Evolutionary conservation across 2,329 filamentous ascomycete species (phyloP).

Genomic region (Fusarium pininemorale): DNA sequence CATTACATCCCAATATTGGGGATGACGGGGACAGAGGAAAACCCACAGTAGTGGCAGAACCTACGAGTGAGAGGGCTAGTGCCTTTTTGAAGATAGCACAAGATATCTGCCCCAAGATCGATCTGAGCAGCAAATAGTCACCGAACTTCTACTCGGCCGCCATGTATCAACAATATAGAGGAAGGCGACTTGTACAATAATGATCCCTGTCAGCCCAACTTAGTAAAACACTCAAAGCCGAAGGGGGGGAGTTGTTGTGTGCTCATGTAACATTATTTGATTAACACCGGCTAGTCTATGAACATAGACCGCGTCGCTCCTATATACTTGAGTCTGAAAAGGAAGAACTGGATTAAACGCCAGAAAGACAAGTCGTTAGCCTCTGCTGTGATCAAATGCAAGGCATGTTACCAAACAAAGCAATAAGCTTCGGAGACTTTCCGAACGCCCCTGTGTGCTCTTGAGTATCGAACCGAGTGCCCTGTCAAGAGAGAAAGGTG

Average conservation of each 20-base stretch:
- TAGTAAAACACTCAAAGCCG: slow-evolving; percentile 25
- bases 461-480: slow-evolving; percentile 28
- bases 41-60: slow-evolving; percentile 90
- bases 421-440: slow-evolving; percentile 38
- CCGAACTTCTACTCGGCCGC: background rate
- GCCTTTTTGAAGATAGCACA: slow-evolving; percentile 78
- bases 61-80: slow-evolving; percentile 74
- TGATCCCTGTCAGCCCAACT: slow-evolving; percentile 29
- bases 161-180: too few species aligned
- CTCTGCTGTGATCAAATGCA: slow-evolving; percentile 48
- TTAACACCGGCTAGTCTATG: slow-evolving; percentile 27
- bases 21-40: slow-evolving; percentile 87
- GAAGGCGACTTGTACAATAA: background rate
- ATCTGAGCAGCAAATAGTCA: slow-evolving; percentile 32
- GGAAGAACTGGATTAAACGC: slow-evolving; percentile 37
- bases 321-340: slow-evolving; percentile 35
- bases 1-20: slow-evolving; percentile 85
- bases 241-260: slow-evolving; percentile 2
- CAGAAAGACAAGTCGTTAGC: slow-evolving; percentile 52
- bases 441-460: slow-evolving; percentile 38
- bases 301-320: slow-evolving; percentile 24
- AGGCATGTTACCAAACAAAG: slow-evolving; percentile 50
- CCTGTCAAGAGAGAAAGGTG: slow-evolving; percentile 41
- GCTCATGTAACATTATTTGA: slow-evolving; percentile 32
- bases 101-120: slow-evolving; percentile 58